phyloP scores from a whole-genome alignment of 2,329 filamentous ascomycete genomes.

The Cyphellophora attinorum region DNA sequence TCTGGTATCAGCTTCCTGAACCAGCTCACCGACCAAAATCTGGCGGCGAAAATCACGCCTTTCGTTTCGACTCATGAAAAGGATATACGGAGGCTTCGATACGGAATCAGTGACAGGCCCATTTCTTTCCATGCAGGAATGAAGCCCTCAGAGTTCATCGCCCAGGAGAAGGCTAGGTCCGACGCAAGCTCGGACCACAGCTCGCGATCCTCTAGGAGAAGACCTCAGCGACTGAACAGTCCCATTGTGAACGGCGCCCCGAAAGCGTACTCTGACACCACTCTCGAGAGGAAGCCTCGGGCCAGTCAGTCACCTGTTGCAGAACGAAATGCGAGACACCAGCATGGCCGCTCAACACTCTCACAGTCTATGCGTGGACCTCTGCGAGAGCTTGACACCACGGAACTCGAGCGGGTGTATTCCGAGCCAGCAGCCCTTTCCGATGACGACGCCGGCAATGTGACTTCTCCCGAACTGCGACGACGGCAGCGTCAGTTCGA shows the following conservation, averaged over 20 bases:
- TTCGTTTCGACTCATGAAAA: slow-evolving; percentile 24
- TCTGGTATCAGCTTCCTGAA: slow-evolving; percentile 23
- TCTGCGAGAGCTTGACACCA: no score
- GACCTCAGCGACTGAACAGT: not conserved
- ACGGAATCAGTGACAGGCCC: slow-evolving; percentile 29
- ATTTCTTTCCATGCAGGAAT: slow-evolving; percentile 20
- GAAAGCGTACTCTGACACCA: slow-evolving; percentile 2
- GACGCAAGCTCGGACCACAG: not conserved
- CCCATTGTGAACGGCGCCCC: not conserved
- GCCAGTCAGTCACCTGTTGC: not conserved
- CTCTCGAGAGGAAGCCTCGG: not conserved
- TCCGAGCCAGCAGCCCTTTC: not conserved
- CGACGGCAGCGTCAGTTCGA: slow-evolving; percentile 4
- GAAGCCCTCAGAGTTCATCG: slow-evolving; percentile 1
- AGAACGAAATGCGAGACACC: no score
- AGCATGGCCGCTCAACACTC: no score
- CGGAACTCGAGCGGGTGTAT: no score
- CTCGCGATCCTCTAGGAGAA: not conserved
- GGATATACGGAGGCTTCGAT: slow-evolving; percentile 26
- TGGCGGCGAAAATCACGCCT: slow-evolving; percentile 25
- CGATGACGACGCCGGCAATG: slow-evolving; percentile 7
- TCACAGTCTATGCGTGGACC: no score
- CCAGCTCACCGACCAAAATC: slow-evolving; percentile 24
- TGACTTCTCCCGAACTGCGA: slow-evolving; percentile 6
- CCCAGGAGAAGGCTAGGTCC: not conserved